phyloP scores from a whole-genome alignment of 2,329 filamentous ascomycete species.

The Diplodia scrobiculata region DNA sequence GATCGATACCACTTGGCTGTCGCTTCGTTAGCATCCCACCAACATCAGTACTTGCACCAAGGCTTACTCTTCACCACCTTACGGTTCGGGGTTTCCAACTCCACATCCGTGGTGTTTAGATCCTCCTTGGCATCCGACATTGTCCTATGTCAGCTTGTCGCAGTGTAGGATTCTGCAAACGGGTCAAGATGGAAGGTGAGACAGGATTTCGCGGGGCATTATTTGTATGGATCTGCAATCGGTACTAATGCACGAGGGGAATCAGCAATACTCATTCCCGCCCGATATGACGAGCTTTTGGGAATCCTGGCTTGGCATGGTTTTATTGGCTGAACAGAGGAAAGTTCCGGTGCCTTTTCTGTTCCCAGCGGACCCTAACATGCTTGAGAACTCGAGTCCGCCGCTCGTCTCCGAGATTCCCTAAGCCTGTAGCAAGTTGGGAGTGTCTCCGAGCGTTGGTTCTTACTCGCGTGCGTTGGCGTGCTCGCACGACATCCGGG shows the following conservation, averaged over 20 bases:
- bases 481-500: constrained; percentile 29
- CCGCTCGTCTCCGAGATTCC: constrained; percentile 1
- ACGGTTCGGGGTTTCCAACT: constrained; percentile 16
- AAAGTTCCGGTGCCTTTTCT: constrained; percentile 7
- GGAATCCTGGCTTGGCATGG: not conserved
- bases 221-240: constrained; percentile 2
- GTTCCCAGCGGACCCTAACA: not conserved
- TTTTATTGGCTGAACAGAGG: constrained; percentile 4
- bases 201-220: not conserved
- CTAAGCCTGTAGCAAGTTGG: constrained; percentile 14
- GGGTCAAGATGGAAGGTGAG: constrained; percentile 3
- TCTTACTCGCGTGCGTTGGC: constrained; percentile 28
- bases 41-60: no score
- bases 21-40: not conserved
- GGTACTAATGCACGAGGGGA: constrained; percentile 1
- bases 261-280: constrained; percentile 4
- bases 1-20: constrained; percentile 69
- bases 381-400: not conserved
- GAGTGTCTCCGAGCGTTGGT: constrained; percentile 3
- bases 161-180: not conserved
- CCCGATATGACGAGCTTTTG: constrained; percentile 17
- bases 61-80: constrained; percentile 23
- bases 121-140: constrained; percentile 15
- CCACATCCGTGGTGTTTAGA: constrained; percentile 19
- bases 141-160: not conserved